A percentile compares a stretch with the other conserved stretches of the same genome.
phyloP scores from a whole-genome alignment of 345 rosid genomes.

The Eucalyptus virginea region DNA sequence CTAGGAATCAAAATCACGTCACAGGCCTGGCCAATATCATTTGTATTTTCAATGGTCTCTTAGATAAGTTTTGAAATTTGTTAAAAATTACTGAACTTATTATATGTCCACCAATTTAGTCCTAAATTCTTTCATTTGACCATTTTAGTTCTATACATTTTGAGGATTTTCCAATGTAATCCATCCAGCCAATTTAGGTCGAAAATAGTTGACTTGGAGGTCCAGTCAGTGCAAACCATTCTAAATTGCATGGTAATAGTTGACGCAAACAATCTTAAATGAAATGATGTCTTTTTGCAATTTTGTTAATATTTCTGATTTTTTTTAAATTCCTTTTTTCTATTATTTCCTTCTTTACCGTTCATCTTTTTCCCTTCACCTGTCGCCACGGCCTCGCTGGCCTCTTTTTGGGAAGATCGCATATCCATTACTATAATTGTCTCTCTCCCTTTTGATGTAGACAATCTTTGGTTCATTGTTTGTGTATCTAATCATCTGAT shows the following conservation, averaged over 20 bases:
- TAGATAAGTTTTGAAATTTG: not conserved
- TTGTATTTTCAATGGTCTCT: not conserved
- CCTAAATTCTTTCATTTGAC: not conserved
- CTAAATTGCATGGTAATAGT: not conserved
- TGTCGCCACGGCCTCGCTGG: rapidly evolving
- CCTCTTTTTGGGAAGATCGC: not conserved
- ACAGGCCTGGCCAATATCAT: not conserved
- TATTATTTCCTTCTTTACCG: not conserved
- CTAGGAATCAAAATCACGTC: not conserved
- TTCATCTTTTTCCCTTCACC: not conserved
- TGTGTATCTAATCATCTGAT: not conserved
- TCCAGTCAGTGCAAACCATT: rapidly evolving
- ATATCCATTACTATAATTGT: not conserved
- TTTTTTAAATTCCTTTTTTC: rapidly evolving
- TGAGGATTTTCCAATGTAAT: not conserved
- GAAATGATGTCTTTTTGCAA: not conserved
- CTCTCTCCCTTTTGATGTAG: not conserved
- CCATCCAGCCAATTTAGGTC: rapidly evolving
- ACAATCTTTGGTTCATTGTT: not conserved
- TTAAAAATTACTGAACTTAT: not conserved
- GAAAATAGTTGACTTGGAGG: not conserved
- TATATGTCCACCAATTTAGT: not conserved
- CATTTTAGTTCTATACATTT: not conserved
- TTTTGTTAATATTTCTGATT: not conserved
- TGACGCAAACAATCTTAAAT: not conserved